Evolutionary conservation across 495 filamentous ascomycete species (phyloP), one percentile per base, ranked within the genome.

Genomic region (Aspergillus campestris): DNA sequence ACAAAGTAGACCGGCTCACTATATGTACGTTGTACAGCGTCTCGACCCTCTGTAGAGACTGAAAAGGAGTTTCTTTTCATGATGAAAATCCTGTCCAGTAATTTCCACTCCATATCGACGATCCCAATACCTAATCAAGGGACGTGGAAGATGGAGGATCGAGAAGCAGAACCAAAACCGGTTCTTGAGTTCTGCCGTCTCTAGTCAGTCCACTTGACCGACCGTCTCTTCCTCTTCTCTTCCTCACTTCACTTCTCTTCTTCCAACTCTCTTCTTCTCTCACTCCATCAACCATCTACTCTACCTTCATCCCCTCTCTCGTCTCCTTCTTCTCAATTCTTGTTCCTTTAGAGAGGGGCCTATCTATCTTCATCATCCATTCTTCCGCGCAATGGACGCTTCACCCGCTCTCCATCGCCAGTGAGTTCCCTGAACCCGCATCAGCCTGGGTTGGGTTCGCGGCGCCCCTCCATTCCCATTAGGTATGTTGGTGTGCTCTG

Each of bases 151-250:
- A 24, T 24, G 18, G 18, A 24, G 18, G 18, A 24, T 24, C 18
- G 4, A 24, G 18, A 24, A 1, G 2, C 1, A 24, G 18, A 24
- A 1, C 18, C 1, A 24, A 24, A 24, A 24, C 18, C 18, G 18
- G 18, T 24, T 24, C 18, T 24, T 24, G 18, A 24, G 18, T 24
- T 24, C 18, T 24, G 18, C 18, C 18, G 18, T 34, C 33, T 34
- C 70, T 28, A 71, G 70, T 44, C 80, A 75, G 42, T 77, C 71
- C 33, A 10, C 10, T 37, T 37, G 49, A 78, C 73, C 8, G 69
- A 51, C 51, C 42, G 34, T 53, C 30, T 48, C 42, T 27, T 3
- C 28, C 46, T 44, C 40, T 12, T 42, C 41, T 27, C 30, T 34
- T 30, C 39, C 18, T 24, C 18, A 24, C 18, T 24, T 24, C 18